Percentiles rank a stretch among this genome's conserved stretches.
These are phyloP conservation scores for Exserohilum turcica DNA, from an alignment of 2,329 filamentous ascomycete species.

Conservation along the genomic window DNA sequence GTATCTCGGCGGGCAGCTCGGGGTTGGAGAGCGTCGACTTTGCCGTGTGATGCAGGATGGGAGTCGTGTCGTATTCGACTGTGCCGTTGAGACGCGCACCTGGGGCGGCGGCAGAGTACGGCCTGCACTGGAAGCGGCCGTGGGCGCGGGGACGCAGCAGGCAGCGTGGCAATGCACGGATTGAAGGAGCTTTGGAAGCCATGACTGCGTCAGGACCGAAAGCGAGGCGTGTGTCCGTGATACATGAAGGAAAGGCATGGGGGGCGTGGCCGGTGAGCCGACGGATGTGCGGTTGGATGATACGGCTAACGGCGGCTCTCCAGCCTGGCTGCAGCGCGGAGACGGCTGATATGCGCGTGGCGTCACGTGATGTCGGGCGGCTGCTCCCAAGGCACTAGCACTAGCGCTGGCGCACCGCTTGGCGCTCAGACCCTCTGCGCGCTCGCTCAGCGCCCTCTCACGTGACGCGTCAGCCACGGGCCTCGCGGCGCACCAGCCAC, in stretches of 20 bases:
- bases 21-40: constrained; percentile 71
- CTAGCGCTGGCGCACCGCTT: too few relatives aligned
- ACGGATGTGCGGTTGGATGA: constrained; percentile 16
- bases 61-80: constrained; percentile 82
- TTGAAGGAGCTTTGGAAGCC: constrained; percentile 37
- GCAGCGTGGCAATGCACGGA: constrained; percentile 39
- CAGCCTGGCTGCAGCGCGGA: constrained; percentile 15
- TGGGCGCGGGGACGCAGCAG: constrained; percentile 35
- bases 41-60: constrained; percentile 79
- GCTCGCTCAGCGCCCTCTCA: background rate
- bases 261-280: constrained; percentile 17
- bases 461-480: constrained; percentile 4
- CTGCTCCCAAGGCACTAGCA: too few relatives aligned
- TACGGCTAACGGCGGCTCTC: constrained; percentile 30
- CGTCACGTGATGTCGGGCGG: background rate
- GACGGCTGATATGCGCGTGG: constrained; percentile 7
- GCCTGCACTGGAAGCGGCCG: constrained; percentile 26
- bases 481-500: too few relatives aligned
- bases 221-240: constrained; percentile 1
- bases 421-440: too few relatives aligned
- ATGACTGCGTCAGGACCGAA: constrained; percentile 30
- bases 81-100: constrained; percentile 76
- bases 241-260: constrained; percentile 9
- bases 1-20: constrained; percentile 70
- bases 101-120: constrained; percentile 57